Evolutionary conservation across 441 rosid species (phyloP).

Genomic region (Hypseocharis bilobata): DNA sequence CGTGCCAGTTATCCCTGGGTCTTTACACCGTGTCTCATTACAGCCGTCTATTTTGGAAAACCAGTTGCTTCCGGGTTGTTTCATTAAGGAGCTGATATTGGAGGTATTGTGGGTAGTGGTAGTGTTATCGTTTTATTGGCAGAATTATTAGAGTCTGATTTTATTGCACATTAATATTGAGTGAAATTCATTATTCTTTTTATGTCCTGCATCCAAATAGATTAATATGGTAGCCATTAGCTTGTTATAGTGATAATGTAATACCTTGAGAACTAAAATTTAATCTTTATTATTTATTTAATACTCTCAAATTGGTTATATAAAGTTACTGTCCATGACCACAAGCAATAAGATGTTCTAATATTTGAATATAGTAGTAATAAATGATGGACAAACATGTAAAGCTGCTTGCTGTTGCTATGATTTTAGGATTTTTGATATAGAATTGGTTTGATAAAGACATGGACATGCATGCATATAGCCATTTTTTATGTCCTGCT

Average conservation of each 20-base stretch:
- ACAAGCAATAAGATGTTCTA: not conserved
- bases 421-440: not conserved
- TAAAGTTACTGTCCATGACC: too few species aligned
- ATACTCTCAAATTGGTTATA: too few species aligned
- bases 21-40: slow-evolving; percentile 22
- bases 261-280: too few species aligned
- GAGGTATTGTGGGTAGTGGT: slow-evolving; percentile 44
- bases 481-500: not conserved
- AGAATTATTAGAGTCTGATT: too few species aligned
- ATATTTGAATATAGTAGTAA: not conserved
- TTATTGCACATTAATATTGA: too few species aligned
- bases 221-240: too few species aligned
- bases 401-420: not conserved
- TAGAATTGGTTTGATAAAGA: not conserved
- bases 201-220: too few species aligned
- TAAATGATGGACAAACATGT: not conserved
- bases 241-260: too few species aligned
- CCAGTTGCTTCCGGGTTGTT: slow-evolving; percentile 37
- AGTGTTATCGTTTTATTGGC: slow-evolving; percentile 5
- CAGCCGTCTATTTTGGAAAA: slow-evolving; percentile 22
- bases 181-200: too few species aligned
- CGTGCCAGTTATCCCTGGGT: slow-evolving; percentile 48
- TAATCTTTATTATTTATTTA: too few species aligned
- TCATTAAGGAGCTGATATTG: slow-evolving; percentile 32
- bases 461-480: not conserved